These are phyloP conservation scores for Sclerotinia sclerotiorum DNA, from an alignment of 2,329 filamentous ascomycete genomes.

Conservation along the genomic window DNA sequence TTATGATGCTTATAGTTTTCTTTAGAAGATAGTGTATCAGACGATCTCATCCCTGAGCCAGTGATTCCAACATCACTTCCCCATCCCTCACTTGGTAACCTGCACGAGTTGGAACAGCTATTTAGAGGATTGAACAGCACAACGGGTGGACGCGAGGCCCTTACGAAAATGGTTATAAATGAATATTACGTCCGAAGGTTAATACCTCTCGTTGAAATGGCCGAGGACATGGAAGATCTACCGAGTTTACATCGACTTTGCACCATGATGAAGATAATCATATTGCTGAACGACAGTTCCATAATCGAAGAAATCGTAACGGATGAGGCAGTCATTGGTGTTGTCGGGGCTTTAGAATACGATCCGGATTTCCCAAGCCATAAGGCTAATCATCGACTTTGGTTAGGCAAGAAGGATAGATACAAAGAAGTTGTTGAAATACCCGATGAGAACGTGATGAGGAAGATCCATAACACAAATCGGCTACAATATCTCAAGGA, in stretches of 20 bases:
- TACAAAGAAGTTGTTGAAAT: constrained; percentile 97
- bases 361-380: constrained; percentile 97
- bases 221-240: constrained; percentile 87
- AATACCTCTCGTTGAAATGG: constrained; percentile 80
- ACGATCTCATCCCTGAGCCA: constrained; percentile 75
- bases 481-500: constrained; percentile 96
- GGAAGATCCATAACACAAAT: constrained; percentile 96
- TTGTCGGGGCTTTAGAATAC: constrained; percentile 95
- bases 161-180: constrained; percentile 81
- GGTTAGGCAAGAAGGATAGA: constrained; percentile 81
- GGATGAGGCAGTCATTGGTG: constrained; percentile 83
- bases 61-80: constrained; percentile 73
- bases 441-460: constrained; percentile 74
- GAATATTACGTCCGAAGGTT: constrained; percentile 88
- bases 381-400: constrained; percentile 95
- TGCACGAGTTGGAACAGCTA: constrained; percentile 79
- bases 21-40: constrained; percentile 80
- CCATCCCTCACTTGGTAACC: constrained; percentile 74
- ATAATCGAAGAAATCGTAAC: constrained; percentile 94
- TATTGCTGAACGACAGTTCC: constrained; percentile 88
- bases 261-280: constrained; percentile 97
- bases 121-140: constrained; percentile 79
- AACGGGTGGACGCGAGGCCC: constrained; percentile 74
- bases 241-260: constrained; percentile 86
- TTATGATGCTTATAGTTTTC: neutral